phyloP scores from a whole-genome alignment of 257 asterid species.

The Solanum tarijense region DNA sequence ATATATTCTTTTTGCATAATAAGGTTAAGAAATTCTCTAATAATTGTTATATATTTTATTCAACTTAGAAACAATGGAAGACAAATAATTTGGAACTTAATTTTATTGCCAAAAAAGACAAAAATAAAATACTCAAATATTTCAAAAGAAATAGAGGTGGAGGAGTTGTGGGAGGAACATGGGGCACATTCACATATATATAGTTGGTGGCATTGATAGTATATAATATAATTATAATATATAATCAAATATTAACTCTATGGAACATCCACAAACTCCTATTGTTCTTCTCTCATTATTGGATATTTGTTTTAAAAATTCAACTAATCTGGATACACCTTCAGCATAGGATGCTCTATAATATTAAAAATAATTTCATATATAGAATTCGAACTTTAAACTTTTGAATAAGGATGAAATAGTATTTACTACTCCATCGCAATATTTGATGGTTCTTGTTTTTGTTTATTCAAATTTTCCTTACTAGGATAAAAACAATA shows the following conservation, averaged over 20 bases:
- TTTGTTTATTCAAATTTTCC: neutral
- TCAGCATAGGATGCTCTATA: neutral
- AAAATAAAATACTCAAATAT: neutral
- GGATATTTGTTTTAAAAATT: neutral
- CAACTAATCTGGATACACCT: rapidly evolving
- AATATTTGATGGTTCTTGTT: neutral
- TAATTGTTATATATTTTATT: neutral
- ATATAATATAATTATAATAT: neutral
- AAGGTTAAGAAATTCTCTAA: neutral
- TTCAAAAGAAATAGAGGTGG: neutral
- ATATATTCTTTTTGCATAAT: neutral
- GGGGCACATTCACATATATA: slow-evolving; percentile 22
- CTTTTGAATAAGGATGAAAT: neutral
- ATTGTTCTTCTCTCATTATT: neutral
- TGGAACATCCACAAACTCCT: neutral
- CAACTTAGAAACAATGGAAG: neutral
- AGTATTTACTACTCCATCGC: neutral
- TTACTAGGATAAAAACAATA: neutral
- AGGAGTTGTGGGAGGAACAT: slow-evolving; percentile 22
- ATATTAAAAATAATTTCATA: neutral
- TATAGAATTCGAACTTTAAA: rapidly evolving
- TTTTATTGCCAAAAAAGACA: neutral
- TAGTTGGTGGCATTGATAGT: neutral
- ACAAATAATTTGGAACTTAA: neutral
- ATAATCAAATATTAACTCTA: neutral